Base-by-base conservation (phyloP, 768 basidiomycete genomes). In the Grammothele lineata region DNA sequence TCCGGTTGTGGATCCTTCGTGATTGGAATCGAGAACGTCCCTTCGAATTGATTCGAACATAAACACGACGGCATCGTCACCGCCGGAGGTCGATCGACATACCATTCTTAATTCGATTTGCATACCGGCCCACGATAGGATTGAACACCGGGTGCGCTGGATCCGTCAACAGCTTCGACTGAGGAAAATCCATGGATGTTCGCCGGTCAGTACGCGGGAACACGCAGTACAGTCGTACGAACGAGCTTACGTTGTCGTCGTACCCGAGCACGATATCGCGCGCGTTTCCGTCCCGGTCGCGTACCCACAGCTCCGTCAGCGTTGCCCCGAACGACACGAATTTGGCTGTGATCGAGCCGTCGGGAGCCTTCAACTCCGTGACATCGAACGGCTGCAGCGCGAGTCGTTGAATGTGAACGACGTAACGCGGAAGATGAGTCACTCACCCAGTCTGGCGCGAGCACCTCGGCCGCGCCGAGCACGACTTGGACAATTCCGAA, bases 311-410 rank as follows among this genome's bases (percentile, higher is more conserved):
- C 49, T 78, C 72, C 3, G 77, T 77, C 58, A 80, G 53, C 1
- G 76, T 79, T 22, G 79, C 74, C 4, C 81, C 80, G 45, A 77
- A 68, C 3, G 74, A 72, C 12, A 81, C 75, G 50, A 81, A 80
- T 41, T 73, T 78, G 14, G 79, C 80, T 4, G 69, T 73, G 47
- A 79, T 70, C n/a, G 77, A 78, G 5, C 72, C 74, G 57, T 81
- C 79, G 0, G 76, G 75, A 1, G 78, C 71, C 8, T 66, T 62
- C 42, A 81, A 58, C 25, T 70, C 71, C 2, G 71, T 73, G 14
- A 70, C 50, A 45, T 78, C 71, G 57, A 79, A 76, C 0, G 75
- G 73, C 76, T 78, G 37, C 14, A 30, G 7, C 15, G 15, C 27
- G 14, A 30, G 27, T 30, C 14, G 14, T 30, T 30, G 8, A 7